Base-by-base conservation (phyloP, 257 asterid genomes). In the Linderniella brevidens region DNA sequence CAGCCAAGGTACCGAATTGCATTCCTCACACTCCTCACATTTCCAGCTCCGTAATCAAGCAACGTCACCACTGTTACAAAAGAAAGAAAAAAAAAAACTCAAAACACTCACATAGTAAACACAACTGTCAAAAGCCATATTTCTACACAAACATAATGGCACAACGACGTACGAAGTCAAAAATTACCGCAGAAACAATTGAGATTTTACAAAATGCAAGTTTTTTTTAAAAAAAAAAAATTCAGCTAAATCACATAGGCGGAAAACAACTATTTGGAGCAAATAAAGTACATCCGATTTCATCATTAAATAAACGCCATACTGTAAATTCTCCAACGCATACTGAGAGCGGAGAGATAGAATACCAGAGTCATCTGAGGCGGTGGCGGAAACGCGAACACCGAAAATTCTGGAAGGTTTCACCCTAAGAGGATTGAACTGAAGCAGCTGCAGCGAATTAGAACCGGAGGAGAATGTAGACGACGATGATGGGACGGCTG, bases 31-130 rank as follows among this genome's bases (percentile, higher is more conserved):
- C 98, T 90, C 19, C 96, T 86, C 38, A 90, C 96, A 61, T 90
- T 90, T 60, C 98, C 98, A 42, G 98, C 98, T 53, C 98, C 96
- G 37, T 90, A 90, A 58, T 90, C 98, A 52, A 90, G 98, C 75
- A 84, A 59, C 41, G 98, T 84, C 45, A 90, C 88, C 67, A 67
- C 98, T 88, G 79, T 36, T 11, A 39, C 20, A 40, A 20, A 46
- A n/a, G n/a, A 32, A 39, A 40, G 48, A 32, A 13, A 18, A 44
- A 44, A 44, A 44, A 1, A 4, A 44, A 44, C 14, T 13, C 17
- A 13, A 5, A 13, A n/a, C n/a, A 17, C 48, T 18, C 14, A 8
- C 9, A 50, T 14, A 35, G 9, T 11, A 37, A 5, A 43, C 2
- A 10, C 43, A 39, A 39, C 43, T 13, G 3, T 43, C 17, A 15